Evolutionary conservation across 2,329 filamentous ascomycete genomes (phyloP).

Genomic region (Exserohilum rostratum): DNA sequence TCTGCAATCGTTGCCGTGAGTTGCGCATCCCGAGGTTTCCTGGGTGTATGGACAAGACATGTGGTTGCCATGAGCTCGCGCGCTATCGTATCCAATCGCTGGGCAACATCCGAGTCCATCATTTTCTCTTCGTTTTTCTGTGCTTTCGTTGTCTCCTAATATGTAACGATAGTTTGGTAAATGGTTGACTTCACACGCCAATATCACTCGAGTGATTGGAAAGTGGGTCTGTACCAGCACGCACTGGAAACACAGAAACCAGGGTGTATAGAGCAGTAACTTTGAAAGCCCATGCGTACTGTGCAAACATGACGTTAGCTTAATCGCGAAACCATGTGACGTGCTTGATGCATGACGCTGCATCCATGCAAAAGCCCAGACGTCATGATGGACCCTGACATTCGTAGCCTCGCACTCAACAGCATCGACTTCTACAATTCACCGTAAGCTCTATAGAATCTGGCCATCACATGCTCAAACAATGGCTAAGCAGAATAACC

Average conservation of each 20-base stretch:
- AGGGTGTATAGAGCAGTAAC: no score
- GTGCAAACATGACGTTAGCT: neutral
- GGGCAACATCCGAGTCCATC: neutral
- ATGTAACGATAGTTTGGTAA: neutral
- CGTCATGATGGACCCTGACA: constrained; percentile 32
- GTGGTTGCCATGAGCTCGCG: constrained; percentile 20
- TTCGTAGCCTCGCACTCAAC: neutral
- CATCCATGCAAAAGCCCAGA: constrained; percentile 11
- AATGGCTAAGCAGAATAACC: no score
- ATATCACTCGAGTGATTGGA: neutral
- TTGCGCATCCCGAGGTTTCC: constrained; percentile 13
- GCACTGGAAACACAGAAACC: neutral
- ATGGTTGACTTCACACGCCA: neutral
- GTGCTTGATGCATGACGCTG: constrained; percentile 4
- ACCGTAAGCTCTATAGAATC: no score
- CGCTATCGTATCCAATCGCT: constrained; percentile 13
- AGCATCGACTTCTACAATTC: neutral
- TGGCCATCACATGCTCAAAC: no score
- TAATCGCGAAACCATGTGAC: constrained; percentile 10
- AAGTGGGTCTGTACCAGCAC: neutral
- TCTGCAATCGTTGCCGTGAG: constrained; percentile 30
- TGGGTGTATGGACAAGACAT: constrained; percentile 19
- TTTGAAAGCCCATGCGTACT: neutral
- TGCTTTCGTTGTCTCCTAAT: neutral
- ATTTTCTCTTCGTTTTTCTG: neutral